Evolutionary conservation across 1,139 yeast genomes (phyloP).

Genomic region (Tardiomyces digboiensis): DNA sequence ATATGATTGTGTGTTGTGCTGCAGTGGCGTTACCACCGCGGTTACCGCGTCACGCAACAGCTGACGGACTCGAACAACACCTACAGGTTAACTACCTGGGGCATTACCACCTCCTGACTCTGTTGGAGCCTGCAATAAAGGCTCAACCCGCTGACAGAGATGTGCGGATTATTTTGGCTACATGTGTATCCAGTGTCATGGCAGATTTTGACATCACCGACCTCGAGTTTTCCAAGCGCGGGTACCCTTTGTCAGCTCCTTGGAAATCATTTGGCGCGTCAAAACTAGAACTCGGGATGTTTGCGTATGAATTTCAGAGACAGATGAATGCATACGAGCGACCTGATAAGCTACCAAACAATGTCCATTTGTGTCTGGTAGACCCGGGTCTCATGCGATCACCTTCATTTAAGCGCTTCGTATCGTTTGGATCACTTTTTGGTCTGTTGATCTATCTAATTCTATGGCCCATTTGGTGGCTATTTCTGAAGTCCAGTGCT

Average conservation of each 20-base stretch:
- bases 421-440: constrained; percentile 66
- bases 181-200: constrained; percentile 68
- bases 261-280: constrained; percentile 78
- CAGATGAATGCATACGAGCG: constrained; percentile 47
- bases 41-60: constrained; percentile 48
- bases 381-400: constrained; percentile 93
- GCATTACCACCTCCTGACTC: constrained; percentile 69
- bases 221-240: constrained; percentile 47
- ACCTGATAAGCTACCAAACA: constrained; percentile 55
- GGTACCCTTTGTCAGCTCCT: constrained; percentile 55
- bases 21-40: constrained; percentile 71
- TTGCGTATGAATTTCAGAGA: constrained; percentile 68
- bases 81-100: constrained; percentile 75
- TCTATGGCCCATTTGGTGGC: constrained; percentile 74
- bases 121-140: constrained; percentile 70
- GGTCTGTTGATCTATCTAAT: constrained; percentile 61
- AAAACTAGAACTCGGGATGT: constrained; percentile 63
- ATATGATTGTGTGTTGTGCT: constrained; percentile 83
- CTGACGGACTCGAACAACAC: constrained; percentile 81
- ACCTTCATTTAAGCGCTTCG: constrained; percentile 69
- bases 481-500: constrained; percentile 60
- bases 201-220: constrained; percentile 61
- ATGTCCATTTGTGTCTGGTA: constrained; percentile 63
- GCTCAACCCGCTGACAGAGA: constrained; percentile 94
- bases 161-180: constrained; percentile 65